phyloP scores from a whole-genome alignment of 805 yeast genomes.

The Saccharomyces cerevisiae region DNA sequence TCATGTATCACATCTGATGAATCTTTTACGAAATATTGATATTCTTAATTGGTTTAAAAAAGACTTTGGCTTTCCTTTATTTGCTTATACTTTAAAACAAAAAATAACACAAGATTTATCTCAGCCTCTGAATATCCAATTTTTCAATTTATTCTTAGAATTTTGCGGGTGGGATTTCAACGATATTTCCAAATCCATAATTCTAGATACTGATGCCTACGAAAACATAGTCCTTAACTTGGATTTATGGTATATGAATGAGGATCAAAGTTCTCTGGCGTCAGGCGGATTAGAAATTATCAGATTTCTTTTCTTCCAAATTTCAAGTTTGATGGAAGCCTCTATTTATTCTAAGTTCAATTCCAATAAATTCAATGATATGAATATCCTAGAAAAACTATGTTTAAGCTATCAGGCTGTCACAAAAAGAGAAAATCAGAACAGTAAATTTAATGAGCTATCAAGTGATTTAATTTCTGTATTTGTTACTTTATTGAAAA shows the following conservation, averaged over 20 bases:
- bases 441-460: conserved; percentile 35
- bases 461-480: conserved; percentile 13
- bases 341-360: conserved; percentile 48
- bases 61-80: conserved; percentile 15
- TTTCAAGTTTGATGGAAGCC: conserved; percentile 45
- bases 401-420: conserved; percentile 23
- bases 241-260: conserved; percentile 41
- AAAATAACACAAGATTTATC: conserved; percentile 14
- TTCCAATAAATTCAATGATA: conserved; percentile 40
- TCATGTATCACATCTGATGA: conserved; percentile 14
- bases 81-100: conserved; percentile 13
- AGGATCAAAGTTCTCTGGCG: conserved; percentile 2
- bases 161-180: conserved; percentile 49
- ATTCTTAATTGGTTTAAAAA: conserved; percentile 14
- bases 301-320: conserved; percentile 48
- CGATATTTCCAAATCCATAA: conserved; percentile 47
- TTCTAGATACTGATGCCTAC: conserved; percentile 51
- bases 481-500: conserved; percentile 31
- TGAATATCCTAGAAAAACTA: conserved; percentile 38
- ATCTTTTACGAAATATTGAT: conserved; percentile 10
- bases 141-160: conserved; percentile 41
- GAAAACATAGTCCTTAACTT: conserved; percentile 53
- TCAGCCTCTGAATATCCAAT: conserved; percentile 31
- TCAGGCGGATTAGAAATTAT: conserved; percentile 34
- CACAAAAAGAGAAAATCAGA: conserved; percentile 33